These are phyloP conservation scores for Caryopteris hybrid DNA, from an alignment of 305 asterid species.

Conservation along the genomic window DNA sequence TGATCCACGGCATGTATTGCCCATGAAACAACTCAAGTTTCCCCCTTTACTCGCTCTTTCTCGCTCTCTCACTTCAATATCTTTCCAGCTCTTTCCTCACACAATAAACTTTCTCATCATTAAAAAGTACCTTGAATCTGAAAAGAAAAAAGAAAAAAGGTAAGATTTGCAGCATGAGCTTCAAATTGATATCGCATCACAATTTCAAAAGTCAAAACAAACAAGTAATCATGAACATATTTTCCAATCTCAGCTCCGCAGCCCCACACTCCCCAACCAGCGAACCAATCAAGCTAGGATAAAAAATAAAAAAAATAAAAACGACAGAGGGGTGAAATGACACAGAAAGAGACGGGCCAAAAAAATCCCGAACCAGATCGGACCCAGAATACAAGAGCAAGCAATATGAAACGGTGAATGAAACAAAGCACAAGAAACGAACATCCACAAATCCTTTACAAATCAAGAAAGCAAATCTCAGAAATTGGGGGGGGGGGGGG, in stretches of 20 bases:
- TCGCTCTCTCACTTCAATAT: constrained; percentile 21
- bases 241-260: neutral
- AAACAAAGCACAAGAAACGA: constrained; percentile 9
- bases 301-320: neutral
- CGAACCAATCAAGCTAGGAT: neutral
- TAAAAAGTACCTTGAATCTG: constrained; percentile 11
- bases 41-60: constrained; percentile 11
- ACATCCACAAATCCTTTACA: constrained; percentile 8
- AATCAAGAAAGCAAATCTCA: constrained; percentile 12
- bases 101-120: constrained; percentile 21
- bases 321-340: neutral
- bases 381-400: constrained; percentile 5
- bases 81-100: constrained; percentile 15
- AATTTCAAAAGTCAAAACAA: neutral
- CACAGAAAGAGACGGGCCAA: neutral
- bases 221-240: neutral
- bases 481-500: neutral
- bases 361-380: constrained; percentile 22
- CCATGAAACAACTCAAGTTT: constrained; percentile 66
- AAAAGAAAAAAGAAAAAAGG: constrained; percentile 12
- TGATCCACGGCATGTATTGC: constrained; percentile 97
- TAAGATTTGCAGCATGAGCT: constrained; percentile 11
- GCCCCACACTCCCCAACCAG: neutral
- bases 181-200: constrained; percentile 9
- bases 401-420: neutral